Evolutionary conservation across 106 monocot genomes (phyloP), one percentile per base, ranked within the genome.

Genomic region (Amphibolis antarctica): DNA sequence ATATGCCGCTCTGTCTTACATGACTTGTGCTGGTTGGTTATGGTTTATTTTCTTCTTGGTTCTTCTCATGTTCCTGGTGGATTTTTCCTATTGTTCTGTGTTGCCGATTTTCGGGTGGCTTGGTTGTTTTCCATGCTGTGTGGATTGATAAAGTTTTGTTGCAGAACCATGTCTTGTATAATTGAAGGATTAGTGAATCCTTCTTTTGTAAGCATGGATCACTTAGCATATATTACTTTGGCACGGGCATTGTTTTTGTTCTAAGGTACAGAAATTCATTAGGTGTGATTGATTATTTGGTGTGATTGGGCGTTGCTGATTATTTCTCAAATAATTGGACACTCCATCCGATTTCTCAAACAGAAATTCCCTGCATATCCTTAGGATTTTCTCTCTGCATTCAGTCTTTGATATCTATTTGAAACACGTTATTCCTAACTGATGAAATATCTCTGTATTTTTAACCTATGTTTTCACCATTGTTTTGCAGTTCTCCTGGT

Each of bases 1-100:
- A 19, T 69, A 67, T 68, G 91, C 91, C 28, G 83, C 91, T 49
- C 53, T 91, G 44, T 86, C 91, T 22, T 91, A 91, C 81, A 91
- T 91, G 91, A 31, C 72, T 28, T 91, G 86, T 71, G 80, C 91
- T 21, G 86, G 89, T 90, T 49, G 13, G 3, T n/a, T n/a, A n/a
- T n/a, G n/a, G n/a, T n/a, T n/a, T n/a, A 15, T 4, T 3, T 14
- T 49, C 17, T 19, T 49, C 7, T 36, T 36, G 36, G 36, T 49
- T 19, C 49, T 49, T 17, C n/a, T 17, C 1, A 12, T 17, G 0
- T 0, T 17, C 3, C 17, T n/a, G n/a, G n/a, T n/a, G n/a, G n/a
- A n/a, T n/a, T n/a, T n/a, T n/a, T n/a, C n/a, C n/a, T n/a, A n/a
- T n/a, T 49, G 49, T 15, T 49, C 17, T 19, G 3, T 12, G 13